Evolutionary conservation across 2,329 filamentous ascomycete species (phyloP).

Genomic region (Neofusicoccum laricinum): DNA sequence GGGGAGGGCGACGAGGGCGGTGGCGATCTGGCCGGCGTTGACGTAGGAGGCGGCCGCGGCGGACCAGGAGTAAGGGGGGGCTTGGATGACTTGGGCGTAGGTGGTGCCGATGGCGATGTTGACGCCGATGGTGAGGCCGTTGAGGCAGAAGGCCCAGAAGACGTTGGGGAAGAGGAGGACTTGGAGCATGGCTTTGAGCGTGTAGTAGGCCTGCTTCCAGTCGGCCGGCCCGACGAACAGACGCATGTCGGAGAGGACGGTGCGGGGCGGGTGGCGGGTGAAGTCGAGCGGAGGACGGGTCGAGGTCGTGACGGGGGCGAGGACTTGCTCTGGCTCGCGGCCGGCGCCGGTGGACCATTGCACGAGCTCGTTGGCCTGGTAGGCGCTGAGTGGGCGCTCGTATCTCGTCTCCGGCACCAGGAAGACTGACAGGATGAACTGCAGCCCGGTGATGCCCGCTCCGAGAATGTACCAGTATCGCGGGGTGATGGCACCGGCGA

Average conservation of each 20-base stretch:
- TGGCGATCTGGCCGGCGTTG: conserved; percentile 41
- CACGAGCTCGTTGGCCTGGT: conserved; percentile 20
- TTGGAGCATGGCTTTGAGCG: conserved; percentile 30
- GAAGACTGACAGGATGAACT: conserved; percentile 37
- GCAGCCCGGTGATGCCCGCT: conserved; percentile 32
- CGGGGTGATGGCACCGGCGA: conserved; percentile 41
- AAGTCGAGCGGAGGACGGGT: conserved; percentile 33
- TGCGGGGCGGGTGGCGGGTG: conserved; percentile 36
- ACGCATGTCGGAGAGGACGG: conserved; percentile 37
- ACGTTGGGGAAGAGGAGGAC: conserved; percentile 33
- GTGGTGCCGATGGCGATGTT: conserved; percentile 46
- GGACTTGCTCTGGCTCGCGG: conserved; percentile 25
- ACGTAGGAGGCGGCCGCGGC: conserved; percentile 35
- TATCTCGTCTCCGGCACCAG: conserved; percentile 46
- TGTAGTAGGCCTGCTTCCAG: conserved; percentile 33
- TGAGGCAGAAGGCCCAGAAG: conserved; percentile 41
- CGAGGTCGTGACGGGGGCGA: conserved; percentile 18
- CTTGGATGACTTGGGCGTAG: conserved; percentile 37
- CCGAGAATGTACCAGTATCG: conserved; percentile 46
- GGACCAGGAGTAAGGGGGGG: conserved; percentile 39
- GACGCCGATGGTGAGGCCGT: conserved; percentile 39
- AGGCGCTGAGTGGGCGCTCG: conserved; percentile 35
- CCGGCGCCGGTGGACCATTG: conserved; percentile 20
- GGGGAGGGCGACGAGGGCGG: too few species aligned
- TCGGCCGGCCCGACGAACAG: conserved; percentile 41